Evolutionary conservation across 768 basidiomycete genomes (phyloP).

Genomic region (Leccinum imitatum): DNA sequence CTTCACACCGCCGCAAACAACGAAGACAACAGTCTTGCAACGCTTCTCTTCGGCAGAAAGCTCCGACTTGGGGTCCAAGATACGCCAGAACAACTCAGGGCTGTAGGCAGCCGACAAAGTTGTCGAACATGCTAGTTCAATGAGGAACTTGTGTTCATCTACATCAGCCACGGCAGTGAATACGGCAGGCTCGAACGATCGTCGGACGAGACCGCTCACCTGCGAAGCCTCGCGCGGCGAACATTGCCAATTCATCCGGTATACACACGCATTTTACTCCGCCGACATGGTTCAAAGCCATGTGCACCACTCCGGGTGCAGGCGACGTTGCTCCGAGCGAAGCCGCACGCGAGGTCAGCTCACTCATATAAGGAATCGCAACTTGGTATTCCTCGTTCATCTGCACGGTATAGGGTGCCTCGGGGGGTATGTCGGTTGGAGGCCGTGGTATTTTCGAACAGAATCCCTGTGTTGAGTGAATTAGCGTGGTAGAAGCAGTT

Average conservation of each 20-base stretch:
- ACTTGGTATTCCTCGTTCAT: slow-evolving; percentile 45
- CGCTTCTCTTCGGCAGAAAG: slow-evolving; percentile 25
- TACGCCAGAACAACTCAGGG: slow-evolving; percentile 48
- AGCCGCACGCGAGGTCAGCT: slow-evolving; percentile 62
- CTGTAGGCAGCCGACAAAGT: slow-evolving; percentile 68
- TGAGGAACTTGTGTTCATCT: slow-evolving; percentile 77
- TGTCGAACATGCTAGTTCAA: slow-evolving; percentile 73
- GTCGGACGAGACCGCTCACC: slow-evolving; percentile 39
- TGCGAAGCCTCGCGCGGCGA: slow-evolving; percentile 52
- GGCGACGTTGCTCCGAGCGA: slow-evolving; percentile 73
- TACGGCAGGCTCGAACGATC: not conserved
- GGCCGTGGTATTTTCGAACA: slow-evolving; percentile 33
- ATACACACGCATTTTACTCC: slow-evolving; percentile 58
- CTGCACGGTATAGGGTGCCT: slow-evolving; percentile 41
- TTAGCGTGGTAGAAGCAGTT: slow-evolving; percentile 74
- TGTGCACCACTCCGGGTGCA: slow-evolving; percentile 57
- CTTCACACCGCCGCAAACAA: slow-evolving; percentile 55
- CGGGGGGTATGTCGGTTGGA: slow-evolving; percentile 28
- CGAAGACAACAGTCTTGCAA: slow-evolving; percentile 20
- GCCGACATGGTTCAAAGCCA: slow-evolving; percentile 61
- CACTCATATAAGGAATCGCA: slow-evolving; percentile 54
- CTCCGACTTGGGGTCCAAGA: slow-evolving; percentile 24
- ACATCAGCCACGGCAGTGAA: slow-evolving; percentile 1
- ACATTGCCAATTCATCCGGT: slow-evolving; percentile 70
- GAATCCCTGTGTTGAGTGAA: slow-evolving; percentile 45